A percentile compares a stretch with the other conserved stretches of the same genome.
These are phyloP conservation scores for Nidularia sp. DNA, from an alignment of 768 basidiomycete species.

Conservation along the genomic window DNA sequence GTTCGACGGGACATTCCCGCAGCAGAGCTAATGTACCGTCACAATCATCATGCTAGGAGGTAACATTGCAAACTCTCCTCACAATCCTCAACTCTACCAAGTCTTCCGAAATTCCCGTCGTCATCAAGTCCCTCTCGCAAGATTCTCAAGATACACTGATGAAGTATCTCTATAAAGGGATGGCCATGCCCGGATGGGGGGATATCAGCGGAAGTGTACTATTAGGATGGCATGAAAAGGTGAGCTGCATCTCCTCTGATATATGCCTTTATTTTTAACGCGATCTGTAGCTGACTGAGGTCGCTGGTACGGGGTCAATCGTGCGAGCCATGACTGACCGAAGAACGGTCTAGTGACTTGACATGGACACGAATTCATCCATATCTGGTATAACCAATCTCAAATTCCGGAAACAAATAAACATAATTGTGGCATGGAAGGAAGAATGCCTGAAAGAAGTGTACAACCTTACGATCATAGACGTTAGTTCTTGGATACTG, in stretches of 20 bases:
- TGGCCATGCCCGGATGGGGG: conserved; percentile 66
- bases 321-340: conserved; percentile 74
- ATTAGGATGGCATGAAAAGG: conserved; percentile 96
- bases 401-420: too few species aligned
- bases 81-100: conserved; percentile 94
- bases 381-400: too few species aligned
- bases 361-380: neutral
- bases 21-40: neutral
- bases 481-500: too few species aligned
- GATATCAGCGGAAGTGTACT: conserved; percentile 58
- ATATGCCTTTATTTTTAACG: conserved; percentile 1
- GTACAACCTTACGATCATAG: too few species aligned
- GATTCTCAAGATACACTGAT: conserved; percentile 88
- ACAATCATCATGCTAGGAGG: conserved; percentile 40
- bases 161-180: conserved; percentile 98
- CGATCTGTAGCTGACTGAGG: conserved; percentile 73
- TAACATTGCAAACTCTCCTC: conserved; percentile 77
- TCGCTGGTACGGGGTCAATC: conserved; percentile 92
- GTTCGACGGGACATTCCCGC: neutral
- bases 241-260: conserved; percentile 22
- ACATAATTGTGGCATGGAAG: too few species aligned
- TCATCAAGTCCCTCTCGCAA: conserved; percentile 68
- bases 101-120: conserved; percentile 74
- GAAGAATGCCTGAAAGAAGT: too few species aligned
- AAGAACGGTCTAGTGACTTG: conserved; percentile 37